Evolutionary conservation across 306 rosid genomes (phyloP).

Genomic region (Lupinus albus): DNA sequence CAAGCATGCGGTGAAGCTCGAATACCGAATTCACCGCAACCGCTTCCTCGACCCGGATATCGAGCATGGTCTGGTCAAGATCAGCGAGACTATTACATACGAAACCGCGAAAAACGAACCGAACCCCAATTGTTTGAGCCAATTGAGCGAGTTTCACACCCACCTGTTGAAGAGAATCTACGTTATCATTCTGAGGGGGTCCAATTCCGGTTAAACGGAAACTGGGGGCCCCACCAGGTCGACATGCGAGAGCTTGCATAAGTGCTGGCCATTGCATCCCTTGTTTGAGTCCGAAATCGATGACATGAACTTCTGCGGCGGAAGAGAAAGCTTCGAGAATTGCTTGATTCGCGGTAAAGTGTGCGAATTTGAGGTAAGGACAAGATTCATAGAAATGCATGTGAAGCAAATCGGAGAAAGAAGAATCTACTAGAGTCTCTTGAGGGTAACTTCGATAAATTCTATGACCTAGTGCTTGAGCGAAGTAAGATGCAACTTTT

Average conservation of each 20-base stretch:
- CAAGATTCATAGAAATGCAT: conserved; percentile 82
- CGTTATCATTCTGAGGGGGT: conserved; percentile 64
- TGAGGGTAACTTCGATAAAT: conserved; percentile 61
- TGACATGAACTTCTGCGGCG: conserved; percentile 67
- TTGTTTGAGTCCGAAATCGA: conserved; percentile 77
- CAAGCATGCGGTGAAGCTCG: conserved; percentile 69
- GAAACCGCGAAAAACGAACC: conserved; percentile 76
- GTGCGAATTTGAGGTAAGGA: conserved; percentile 87
- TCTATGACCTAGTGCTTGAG: conserved; percentile 62
- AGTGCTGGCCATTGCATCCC: conserved; percentile 98
- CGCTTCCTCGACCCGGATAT: conserved; percentile 59
- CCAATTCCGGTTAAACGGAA: conserved; percentile 85
- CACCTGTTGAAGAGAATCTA: conserved; percentile 70
- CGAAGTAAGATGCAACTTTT: conserved; percentile 75
- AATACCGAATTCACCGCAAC: conserved; percentile 78
- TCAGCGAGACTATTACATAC: conserved; percentile 68
- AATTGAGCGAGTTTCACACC: conserved; percentile 74
- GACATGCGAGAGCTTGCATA: conserved; percentile 76
- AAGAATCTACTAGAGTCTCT: conserved; percentile 50
- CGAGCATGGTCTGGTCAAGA: conserved; percentile 62
- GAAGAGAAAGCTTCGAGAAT: conserved; percentile 72
- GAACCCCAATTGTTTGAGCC: conserved; percentile 62
- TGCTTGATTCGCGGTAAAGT: conserved; percentile 91
- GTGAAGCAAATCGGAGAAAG: conserved; percentile 61
- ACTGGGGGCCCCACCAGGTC: conserved; percentile 76